Evolutionary conservation across 2,329 filamentous ascomycete species (phyloP).

Genomic region (Fusarium sarcochroum): DNA sequence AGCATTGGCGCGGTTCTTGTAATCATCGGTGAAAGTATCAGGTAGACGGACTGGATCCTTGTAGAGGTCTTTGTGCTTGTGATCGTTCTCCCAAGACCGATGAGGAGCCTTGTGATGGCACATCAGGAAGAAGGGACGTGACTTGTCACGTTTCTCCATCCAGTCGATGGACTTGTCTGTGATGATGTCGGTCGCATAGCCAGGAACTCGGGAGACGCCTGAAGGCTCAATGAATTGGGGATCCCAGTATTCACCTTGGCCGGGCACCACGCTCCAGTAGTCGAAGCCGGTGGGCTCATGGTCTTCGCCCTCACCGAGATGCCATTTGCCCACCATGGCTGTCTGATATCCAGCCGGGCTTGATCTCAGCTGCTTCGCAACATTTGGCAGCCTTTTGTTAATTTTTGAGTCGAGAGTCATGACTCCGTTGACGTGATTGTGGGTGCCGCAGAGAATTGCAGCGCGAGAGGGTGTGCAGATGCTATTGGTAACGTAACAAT

Average conservation of each 20-base stretch:
- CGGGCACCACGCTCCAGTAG: slow-evolving; percentile 65
- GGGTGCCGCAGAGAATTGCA: slow-evolving; percentile 63
- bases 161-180: slow-evolving; percentile 63
- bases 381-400: slow-evolving; percentile 65
- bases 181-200: slow-evolving; percentile 67
- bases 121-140: slow-evolving; percentile 67
- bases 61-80: slow-evolving; percentile 64
- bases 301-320: slow-evolving; percentile 62
- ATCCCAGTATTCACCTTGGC: slow-evolving; percentile 67
- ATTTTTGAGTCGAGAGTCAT: slow-evolving; percentile 62
- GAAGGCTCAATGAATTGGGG: slow-evolving; percentile 62
- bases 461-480: slow-evolving; percentile 68
- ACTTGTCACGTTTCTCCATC: slow-evolving; percentile 53
- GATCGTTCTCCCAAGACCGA: slow-evolving; percentile 65
- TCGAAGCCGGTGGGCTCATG: slow-evolving; percentile 66
- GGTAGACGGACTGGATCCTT: slow-evolving; percentile 61
- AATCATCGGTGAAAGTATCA: slow-evolving; percentile 67
- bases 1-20: slow-evolving; percentile 66
- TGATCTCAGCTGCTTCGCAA: slow-evolving; percentile 63
- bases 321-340: slow-evolving; percentile 69
- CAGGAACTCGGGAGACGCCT: slow-evolving; percentile 51
- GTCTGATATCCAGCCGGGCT: slow-evolving; percentile 61
- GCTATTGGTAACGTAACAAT: slow-evolving; percentile 68
- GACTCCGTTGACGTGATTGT: slow-evolving; percentile 68
- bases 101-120: slow-evolving; percentile 71